Evolutionary conservation across 2,329 filamentous ascomycete species (phyloP).

Genomic region (Rhinocladiella mackenziei): DNA sequence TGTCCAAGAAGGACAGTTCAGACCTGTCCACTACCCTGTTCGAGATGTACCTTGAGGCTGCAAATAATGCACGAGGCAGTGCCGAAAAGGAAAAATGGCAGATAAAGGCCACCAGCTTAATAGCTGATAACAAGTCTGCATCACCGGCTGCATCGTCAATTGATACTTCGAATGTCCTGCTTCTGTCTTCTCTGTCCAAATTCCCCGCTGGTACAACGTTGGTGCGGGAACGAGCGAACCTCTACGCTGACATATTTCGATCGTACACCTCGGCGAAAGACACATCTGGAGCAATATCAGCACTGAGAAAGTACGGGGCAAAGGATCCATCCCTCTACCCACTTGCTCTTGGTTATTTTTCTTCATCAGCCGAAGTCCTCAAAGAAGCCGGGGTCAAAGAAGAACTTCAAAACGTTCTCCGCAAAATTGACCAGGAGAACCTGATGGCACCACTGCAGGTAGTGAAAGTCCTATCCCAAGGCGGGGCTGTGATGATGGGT

Average conservation of each 20-base stretch:
- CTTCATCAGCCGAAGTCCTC: slow-evolving; percentile 74
- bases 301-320: slow-evolving; percentile 83
- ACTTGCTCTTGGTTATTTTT: slow-evolving; percentile 88
- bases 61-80: slow-evolving; percentile 66
- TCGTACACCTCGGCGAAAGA: slow-evolving; percentile 92
- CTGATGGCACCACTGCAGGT: slow-evolving; percentile 96
- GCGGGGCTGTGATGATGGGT: slow-evolving; percentile 89
- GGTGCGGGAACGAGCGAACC: slow-evolving; percentile 86
- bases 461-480: slow-evolving; percentile 79
- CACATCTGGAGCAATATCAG: slow-evolving; percentile 83
- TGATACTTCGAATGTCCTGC: slow-evolving; percentile 87
- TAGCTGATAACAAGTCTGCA: slow-evolving; percentile 60
- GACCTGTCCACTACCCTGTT: slow-evolving; percentile 94
- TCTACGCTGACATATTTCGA: slow-evolving; percentile 92
- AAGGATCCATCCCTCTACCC: slow-evolving; percentile 90
- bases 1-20: slow-evolving; percentile 70
- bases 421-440: slow-evolving; percentile 82
- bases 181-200: slow-evolving; percentile 85
- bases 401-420: slow-evolving; percentile 74
- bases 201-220: slow-evolving; percentile 88
- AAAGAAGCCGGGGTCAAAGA: slow-evolving; percentile 72
- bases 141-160: slow-evolving; percentile 55
- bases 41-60: slow-evolving; percentile 95
- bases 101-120: slow-evolving; percentile 80
- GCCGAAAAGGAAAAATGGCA: slow-evolving; percentile 73